Percentiles rank a stretch among this genome's conserved stretches.
Evolutionary conservation across 129 eudicot species (phyloP).

Genomic region (Ambrosia artemisiifolia): DNA sequence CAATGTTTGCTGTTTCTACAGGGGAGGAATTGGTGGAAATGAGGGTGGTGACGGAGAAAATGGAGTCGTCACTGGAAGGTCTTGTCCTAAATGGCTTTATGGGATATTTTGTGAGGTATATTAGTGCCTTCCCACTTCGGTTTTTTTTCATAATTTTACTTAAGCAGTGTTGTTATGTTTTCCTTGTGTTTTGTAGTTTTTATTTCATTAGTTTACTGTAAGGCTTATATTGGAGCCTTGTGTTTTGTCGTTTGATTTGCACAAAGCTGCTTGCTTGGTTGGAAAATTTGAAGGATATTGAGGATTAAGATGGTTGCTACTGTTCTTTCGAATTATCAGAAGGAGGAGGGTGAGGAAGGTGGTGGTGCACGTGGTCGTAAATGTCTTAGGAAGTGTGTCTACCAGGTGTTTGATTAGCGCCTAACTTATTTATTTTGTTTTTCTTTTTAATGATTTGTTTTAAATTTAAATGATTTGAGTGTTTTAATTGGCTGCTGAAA

Average conservation of each 20-base stretch:
- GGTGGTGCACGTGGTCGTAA: too few relatives aligned
- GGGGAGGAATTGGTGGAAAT: conserved; percentile 70
- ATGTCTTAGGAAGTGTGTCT: too few relatives aligned
- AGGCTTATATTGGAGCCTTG: background rate
- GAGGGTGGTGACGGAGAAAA: conserved; percentile 56
- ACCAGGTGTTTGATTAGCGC: too few relatives aligned
- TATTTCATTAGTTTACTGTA: background rate
- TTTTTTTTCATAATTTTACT: background rate
- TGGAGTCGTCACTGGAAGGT: conserved; percentile 71
- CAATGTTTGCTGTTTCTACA: conserved; percentile 25
- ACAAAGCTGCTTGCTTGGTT: too few relatives aligned
- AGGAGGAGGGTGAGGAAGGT: too few relatives aligned
- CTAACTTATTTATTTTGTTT: too few relatives aligned
- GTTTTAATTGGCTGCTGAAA: background rate
- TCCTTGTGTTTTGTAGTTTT: background rate
- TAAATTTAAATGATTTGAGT: too few relatives aligned
- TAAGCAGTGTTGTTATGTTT: background rate
- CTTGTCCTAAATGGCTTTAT: conserved; percentile 83
- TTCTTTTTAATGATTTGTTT: too few relatives aligned
- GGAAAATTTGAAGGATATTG: too few relatives aligned
- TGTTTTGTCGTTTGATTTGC: too few relatives aligned
- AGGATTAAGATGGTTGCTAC: too few relatives aligned
- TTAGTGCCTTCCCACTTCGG: conserved; percentile 4
- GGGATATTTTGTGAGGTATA: conserved; percentile 78
- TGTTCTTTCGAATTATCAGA: too few relatives aligned